Evolutionary conservation across 768 basidiomycete species (phyloP).

Genomic region (Scleroderma bovista): DNA sequence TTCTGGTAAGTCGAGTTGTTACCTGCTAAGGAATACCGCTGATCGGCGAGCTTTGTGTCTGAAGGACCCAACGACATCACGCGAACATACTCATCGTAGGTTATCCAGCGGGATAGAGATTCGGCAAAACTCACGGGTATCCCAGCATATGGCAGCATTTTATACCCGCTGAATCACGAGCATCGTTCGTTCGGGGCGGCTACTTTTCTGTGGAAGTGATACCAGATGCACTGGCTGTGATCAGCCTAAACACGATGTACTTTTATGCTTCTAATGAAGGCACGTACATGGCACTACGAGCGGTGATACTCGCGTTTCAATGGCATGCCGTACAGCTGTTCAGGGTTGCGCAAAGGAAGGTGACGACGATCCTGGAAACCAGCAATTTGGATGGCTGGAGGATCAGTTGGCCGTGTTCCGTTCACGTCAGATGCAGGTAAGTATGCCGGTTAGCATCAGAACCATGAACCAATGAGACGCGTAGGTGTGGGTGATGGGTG

Average conservation of each 20-base stretch:
- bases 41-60: constrained; percentile 4
- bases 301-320: constrained; percentile 2
- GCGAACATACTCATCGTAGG: constrained; percentile 63
- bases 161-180: constrained; percentile 75
- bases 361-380: constrained; percentile 77
- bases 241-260: constrained; percentile 87
- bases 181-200: constrained; percentile 76
- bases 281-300: background rate
- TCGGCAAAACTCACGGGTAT: constrained; percentile 1
- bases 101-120: constrained; percentile 4
- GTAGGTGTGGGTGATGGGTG: constrained; percentile 46
- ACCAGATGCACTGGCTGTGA: constrained; percentile 65
- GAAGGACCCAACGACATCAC: constrained; percentile 66
- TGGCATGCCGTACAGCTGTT: constrained; percentile 46
- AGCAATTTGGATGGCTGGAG: constrained; percentile 87
- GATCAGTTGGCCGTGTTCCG: constrained; percentile 72
- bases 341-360: constrained; percentile 63
- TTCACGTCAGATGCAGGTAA: constrained; percentile 66
- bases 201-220: constrained; percentile 82
- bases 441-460: constrained; percentile 14
- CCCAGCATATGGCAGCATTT: constrained; percentile 74
- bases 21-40: background rate
- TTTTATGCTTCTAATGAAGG: constrained; percentile 90
- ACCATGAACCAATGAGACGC: background rate
- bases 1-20: constrained; percentile 39